Evolutionary conservation across 768 basidiomycete genomes (phyloP), one percentile per base, ranked within the genome.

Genomic region (Nidularia pulvinata): DNA sequence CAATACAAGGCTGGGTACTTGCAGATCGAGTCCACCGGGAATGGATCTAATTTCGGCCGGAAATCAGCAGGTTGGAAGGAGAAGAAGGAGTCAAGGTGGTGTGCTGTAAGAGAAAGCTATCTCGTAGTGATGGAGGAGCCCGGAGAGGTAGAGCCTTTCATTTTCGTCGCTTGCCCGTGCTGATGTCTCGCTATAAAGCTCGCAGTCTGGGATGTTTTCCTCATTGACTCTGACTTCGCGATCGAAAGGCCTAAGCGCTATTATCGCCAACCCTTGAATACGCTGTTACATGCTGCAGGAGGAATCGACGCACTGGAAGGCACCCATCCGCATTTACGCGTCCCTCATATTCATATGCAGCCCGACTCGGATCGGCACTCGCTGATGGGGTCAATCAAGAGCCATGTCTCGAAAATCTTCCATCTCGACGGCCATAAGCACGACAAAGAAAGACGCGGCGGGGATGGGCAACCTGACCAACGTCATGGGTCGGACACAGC

Each of bases 1-100:
- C 96, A 98, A 64, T 89, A 89, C 59, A 99, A 99, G 71, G 95
- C 90, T 6, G 96, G 97, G 1, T 89, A 83, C 63, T 71, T 99
- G 14, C 73, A 76, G 58, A 76, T 91, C 10, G 80, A 86, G 55
- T 66, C 78, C 1, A 70, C 71, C 33, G 77, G 81, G 52, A 78
- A 78, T 34, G 80, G 79, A 19, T 70, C 74, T 2, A 80, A 78
- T 0, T 87, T 88, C 55, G 85, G 88, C 13, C 80, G 89, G 33
- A 87, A 88, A 62, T 83, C 87, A 11, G 72, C 77, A 1, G 72
- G 78, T 13, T 82, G 87, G 76, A 73, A 60, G 49, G 81, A 79
- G 56, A 83, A 78, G 62, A 86, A 84, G 59, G 80, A 86, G 52
- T 81, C 81, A 36, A 82, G 87, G 52, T 98, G 97, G 97, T 96